phyloP scores from a whole-genome alignment of 192 early-diverging fungal genomes.

The Mortierella antarctica region DNA sequence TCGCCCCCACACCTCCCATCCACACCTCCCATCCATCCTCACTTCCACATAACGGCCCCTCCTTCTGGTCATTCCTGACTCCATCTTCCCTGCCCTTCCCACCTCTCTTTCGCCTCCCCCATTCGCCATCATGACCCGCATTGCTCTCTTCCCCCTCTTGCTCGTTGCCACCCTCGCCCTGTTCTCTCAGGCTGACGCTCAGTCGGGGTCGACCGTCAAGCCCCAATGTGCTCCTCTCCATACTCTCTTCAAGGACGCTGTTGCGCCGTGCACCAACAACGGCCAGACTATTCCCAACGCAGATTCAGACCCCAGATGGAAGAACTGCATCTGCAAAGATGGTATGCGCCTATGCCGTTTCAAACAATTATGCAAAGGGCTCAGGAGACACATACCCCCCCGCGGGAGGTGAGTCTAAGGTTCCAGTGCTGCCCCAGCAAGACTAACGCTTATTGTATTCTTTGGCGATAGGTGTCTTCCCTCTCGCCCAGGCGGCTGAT shows the following conservation, averaged over 20 bases:
- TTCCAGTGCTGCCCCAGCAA: neutral
- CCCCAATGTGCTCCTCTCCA: conserved; percentile 38
- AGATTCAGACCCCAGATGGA: conserved; percentile 31
- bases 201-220: conserved; percentile 8
- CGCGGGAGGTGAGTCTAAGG: neutral
- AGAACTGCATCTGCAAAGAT: conserved; percentile 22
- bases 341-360: conserved; percentile 7
- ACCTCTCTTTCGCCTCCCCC: neutral
- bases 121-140: conserved; percentile 17
- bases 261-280: conserved; percentile 23
- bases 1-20: neutral
- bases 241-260: conserved; percentile 22
- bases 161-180: conserved; percentile 18
- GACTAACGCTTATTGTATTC: neutral
- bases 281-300: conserved; percentile 18
- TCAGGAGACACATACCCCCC: neutral
- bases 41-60: neutral
- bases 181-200: conserved; percentile 5
- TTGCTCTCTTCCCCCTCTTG: conserved; percentile 3
- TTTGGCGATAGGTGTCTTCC: conserved; percentile 29
- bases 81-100: too few relatives aligned
- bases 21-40: neutral
- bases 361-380: neutral
- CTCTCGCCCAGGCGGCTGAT: conserved; percentile 24
- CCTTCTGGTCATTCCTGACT: too few relatives aligned